A percentile compares a stretch with the other conserved stretches of the same genome.
phyloP scores from a whole-genome alignment of 306 rosid genomes.

The Abrus precatorius region DNA sequence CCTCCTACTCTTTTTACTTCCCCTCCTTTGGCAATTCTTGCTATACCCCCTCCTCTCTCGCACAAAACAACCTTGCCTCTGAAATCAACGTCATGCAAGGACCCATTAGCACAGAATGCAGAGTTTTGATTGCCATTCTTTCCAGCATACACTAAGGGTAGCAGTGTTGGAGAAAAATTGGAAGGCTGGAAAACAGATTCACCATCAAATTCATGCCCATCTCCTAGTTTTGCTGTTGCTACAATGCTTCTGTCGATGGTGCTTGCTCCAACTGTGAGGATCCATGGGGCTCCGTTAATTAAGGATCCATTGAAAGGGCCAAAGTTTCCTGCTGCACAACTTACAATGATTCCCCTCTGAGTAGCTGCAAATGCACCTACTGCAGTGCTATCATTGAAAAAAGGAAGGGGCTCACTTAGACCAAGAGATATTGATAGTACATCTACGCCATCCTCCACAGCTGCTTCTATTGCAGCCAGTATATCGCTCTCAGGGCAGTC shows the following conservation, averaged over 20 bases:
- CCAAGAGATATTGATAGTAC: constrained; percentile 77
- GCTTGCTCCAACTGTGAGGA: constrained; percentile 75
- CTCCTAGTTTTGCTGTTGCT: constrained; percentile 61
- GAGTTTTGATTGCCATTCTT: constrained; percentile 58
- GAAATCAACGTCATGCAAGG: constrained; percentile 55
- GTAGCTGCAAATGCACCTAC: constrained; percentile 74
- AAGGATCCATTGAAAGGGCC: constrained; percentile 63
- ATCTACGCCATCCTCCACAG: constrained; percentile 71
- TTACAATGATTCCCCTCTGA: constrained; percentile 78
- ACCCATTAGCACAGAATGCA: constrained; percentile 60
- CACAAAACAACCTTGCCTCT: constrained; percentile 70
- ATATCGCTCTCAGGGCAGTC: constrained; percentile 56
- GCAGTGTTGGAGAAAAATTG: constrained; percentile 46
- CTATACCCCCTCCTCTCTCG: constrained; percentile 70
- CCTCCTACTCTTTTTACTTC: constrained; percentile 77
- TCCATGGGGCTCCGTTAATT: constrained; percentile 83
- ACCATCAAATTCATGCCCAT: constrained; percentile 56
- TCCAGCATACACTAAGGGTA: constrained; percentile 70
- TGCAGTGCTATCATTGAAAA: constrained; percentile 63
- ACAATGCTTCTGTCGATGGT: constrained; percentile 65
- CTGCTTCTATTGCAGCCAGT: constrained; percentile 61
- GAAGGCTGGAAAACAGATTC: constrained; percentile 64
- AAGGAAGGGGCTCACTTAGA: constrained; percentile 47
- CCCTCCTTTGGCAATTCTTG: constrained; percentile 64
- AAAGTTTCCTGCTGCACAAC: constrained; percentile 69